These are phyloP conservation scores for Aureobasidium namibiae DNA, from an alignment of 2,329 filamentous ascomycete genomes.

Conservation along the genomic window DNA sequence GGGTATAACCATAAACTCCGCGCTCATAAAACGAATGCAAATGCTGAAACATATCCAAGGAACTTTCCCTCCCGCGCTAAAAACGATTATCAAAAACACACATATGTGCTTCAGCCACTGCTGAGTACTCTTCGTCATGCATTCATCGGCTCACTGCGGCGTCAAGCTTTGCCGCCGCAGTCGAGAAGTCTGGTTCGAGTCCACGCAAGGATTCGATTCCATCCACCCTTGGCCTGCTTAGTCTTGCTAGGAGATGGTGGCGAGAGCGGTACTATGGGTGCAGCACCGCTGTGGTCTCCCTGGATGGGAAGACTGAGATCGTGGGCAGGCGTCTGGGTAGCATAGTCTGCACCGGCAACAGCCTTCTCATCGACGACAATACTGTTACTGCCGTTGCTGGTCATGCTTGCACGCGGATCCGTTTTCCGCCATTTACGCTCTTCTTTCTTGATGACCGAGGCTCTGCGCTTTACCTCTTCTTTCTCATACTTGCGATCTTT, in stretches of 20 bases:
- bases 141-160: background rate
- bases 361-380: constrained; percentile 13
- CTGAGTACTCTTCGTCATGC: background rate
- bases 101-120: background rate
- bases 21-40: constrained; percentile 12
- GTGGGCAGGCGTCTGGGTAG: constrained; percentile 29
- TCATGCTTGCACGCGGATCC: constrained; percentile 25
- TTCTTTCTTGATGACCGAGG: constrained; percentile 38
- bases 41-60: background rate
- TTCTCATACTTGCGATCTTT: constrained; percentile 48
- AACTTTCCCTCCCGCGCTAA: background rate
- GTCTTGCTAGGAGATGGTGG: constrained; percentile 21
- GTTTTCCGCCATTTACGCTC: constrained; percentile 34
- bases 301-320: constrained; percentile 24
- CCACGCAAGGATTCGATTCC: constrained; percentile 51
- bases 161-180: constrained; percentile 25
- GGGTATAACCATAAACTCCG: constrained; percentile 13
- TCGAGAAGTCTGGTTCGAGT: constrained; percentile 47
- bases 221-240: constrained; percentile 34
- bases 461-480: constrained; percentile 39
- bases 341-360: constrained; percentile 30
- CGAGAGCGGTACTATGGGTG: constrained; percentile 20
- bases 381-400: constrained; percentile 15
- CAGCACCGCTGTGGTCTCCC: constrained; percentile 24
- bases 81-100: background rate